These are phyloP conservation scores for Colletotrichum neosansevieriae DNA, from an alignment of 2,329 filamentous ascomycete species.

Conservation along the genomic window DNA sequence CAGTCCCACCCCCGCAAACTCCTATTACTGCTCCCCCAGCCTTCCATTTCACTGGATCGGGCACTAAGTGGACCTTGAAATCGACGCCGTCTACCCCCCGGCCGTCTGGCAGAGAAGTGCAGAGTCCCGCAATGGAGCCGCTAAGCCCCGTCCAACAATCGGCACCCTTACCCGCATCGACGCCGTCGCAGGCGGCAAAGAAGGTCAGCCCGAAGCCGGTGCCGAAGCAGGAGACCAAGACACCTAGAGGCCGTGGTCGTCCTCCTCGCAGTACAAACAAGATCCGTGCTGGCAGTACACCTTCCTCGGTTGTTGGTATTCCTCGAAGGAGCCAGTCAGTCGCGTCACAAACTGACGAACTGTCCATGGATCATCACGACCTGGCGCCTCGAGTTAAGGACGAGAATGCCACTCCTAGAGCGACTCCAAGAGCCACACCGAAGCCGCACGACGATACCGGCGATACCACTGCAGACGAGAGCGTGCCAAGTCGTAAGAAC, in stretches of 20 bases:
- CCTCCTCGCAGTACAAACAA: slow-evolving; percentile 53
- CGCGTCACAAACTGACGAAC: slow-evolving; percentile 61
- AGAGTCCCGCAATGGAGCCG: slow-evolving; percentile 69
- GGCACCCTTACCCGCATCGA: slow-evolving; percentile 51
- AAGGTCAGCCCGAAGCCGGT: slow-evolving; percentile 53
- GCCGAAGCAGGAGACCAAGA: slow-evolving; percentile 45
- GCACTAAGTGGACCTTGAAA: slow-evolving; percentile 70
- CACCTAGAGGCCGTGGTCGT: slow-evolving; percentile 50
- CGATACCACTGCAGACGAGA: slow-evolving; percentile 69
- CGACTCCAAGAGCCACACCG: slow-evolving; percentile 49
- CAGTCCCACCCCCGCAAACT: slow-evolving; percentile 49
- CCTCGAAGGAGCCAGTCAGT: slow-evolving; percentile 60
- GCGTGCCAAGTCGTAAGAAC: slow-evolving; percentile 54
- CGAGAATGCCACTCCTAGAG: slow-evolving; percentile 62
- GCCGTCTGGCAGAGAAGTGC: slow-evolving; percentile 51
- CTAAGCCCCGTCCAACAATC: slow-evolving; percentile 65
- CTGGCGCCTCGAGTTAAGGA: slow-evolving; percentile 65
- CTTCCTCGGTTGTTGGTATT: slow-evolving; percentile 46
- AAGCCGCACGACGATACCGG: slow-evolving; percentile 65
- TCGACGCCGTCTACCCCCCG: slow-evolving; percentile 70
- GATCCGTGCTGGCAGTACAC: slow-evolving; percentile 49
- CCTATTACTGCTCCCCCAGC: slow-evolving; percentile 45
- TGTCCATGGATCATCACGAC: slow-evolving; percentile 57
- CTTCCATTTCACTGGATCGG: slow-evolving; percentile 53
- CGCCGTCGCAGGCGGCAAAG: slow-evolving; percentile 48